phyloP scores from a whole-genome alignment of 225 moss, liverwort and hornwort genomes.

The Takakia lepidozioides region DNA sequence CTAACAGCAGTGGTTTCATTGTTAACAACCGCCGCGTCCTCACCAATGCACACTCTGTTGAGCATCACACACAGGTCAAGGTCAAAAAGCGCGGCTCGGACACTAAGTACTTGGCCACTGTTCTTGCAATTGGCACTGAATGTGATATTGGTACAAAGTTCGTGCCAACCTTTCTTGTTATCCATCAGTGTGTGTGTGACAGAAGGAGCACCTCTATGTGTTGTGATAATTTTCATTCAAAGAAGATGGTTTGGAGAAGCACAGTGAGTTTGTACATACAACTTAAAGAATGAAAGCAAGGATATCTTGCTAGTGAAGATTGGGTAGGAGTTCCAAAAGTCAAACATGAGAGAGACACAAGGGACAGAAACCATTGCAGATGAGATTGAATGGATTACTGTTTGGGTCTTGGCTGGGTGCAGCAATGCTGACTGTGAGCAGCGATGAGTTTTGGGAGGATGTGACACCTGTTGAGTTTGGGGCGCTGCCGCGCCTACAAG shows the following conservation, averaged over 20 bases:
- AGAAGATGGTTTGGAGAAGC: too few relatives aligned
- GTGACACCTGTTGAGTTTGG: slow-evolving; percentile 92
- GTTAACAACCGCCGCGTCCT: slow-evolving; percentile 80
- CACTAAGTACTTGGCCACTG: slow-evolving; percentile 93
- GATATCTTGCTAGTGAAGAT: too few relatives aligned
- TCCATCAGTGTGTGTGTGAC: too few relatives aligned
- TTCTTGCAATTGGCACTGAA: slow-evolving; percentile 98
- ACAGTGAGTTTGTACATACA: too few relatives aligned
- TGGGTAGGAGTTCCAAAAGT: too few relatives aligned
- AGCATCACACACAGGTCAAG: slow-evolving; percentile 99
- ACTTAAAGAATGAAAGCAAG: too few relatives aligned
- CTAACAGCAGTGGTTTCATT: slow-evolving; percentile 95
- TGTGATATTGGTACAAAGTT: slow-evolving; percentile 78
- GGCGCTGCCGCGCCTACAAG: slow-evolving; percentile 90
- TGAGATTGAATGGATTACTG: too few relatives aligned
- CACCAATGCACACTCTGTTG: slow-evolving; percentile 97
- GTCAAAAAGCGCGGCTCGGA: slow-evolving; percentile 99
- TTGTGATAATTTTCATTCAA: too few relatives aligned
- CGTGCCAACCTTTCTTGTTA: too few relatives aligned
- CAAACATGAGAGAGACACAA: too few relatives aligned
- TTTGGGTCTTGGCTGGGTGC: slow-evolving; percentile 19
- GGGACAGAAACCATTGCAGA: too few relatives aligned
- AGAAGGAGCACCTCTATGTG: too few relatives aligned
- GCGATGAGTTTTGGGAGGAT: slow-evolving; percentile 96
- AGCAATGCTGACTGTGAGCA: slow-evolving; percentile 93